Evolutionary conservation across 2,329 filamentous ascomycete genomes (phyloP), one percentile per base, ranked within the genome.

Genomic region (Ophiostoma australiae): DNA sequence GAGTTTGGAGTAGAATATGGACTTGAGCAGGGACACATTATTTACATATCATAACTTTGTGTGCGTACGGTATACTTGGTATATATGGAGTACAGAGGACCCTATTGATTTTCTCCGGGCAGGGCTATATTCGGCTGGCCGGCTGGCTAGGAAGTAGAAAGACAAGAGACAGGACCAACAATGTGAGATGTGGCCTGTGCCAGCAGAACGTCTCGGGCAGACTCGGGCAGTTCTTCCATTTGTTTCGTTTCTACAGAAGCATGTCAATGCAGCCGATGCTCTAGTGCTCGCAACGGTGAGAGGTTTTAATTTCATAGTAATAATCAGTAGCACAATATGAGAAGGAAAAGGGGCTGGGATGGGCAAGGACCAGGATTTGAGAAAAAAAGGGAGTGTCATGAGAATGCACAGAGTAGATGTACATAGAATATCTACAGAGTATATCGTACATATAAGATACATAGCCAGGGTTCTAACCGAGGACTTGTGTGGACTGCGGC

Each of bases 321-420:
- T 41, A 8, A n/a, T n/a, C n/a, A 58, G 10, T n/a, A 13, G 15
- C n/a, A 27, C 5, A 55, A 27, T 11, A 39, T 23, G 63, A 7
- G 39, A 39, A 11, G 27, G 35, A 66, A 66, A 66, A n/a, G 63
- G 63, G 63, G 63, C 17, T n/a, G 63, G 58, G 13, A 37, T 15
- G 63, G 39, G 39, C 35, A 66, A 39, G 63, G 63, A 66, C 63
- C 35, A 66, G 63, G 63, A 66, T 27, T 33, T 7, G 33, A 39
- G 63, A 66, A 58, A 66, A 17, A n/a, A 31, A 31, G 27, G 27
- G 37, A 48, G 17, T 48, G 17, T 20, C 17, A 48, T 58, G 52
- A 58, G n/a, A 20, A 27, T 27, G 23, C 13, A 27, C 1, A 5
- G 8, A 2, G 23, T 31, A 33, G 27, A 33, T 63, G 11, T 63